Evolutionary conservation across 2,329 filamentous ascomycete species (phyloP), one percentile per base, ranked within the genome.

Genomic region (Sporothrix variecibatus): DNA sequence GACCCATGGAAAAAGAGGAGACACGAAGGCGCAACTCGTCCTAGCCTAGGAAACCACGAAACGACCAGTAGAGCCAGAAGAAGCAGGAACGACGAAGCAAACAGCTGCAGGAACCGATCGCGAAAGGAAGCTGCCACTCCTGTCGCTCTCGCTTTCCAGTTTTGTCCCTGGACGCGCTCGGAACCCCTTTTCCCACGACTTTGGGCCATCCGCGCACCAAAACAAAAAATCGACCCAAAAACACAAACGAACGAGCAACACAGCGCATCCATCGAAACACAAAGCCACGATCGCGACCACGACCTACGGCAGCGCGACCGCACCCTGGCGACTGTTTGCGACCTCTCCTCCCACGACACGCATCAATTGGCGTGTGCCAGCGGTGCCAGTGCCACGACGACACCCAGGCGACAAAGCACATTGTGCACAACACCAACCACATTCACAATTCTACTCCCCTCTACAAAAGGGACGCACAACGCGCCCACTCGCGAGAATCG

Each of bases 1-100:
- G 34, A 71, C 68, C 68, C 49, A 60, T 15, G n/a, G 23, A 53
- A 60, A 71, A 56, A 60, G 51, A 51, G 49, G 51, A 71, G 68
- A 58, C 46, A n/a, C 43, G 43, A 53, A 56, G 26, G 46, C 67
- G 67, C 67, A 68, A 49, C 26, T 51, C 65, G 43, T 56, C 9
- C 49, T 26, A 38, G 31, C 26, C 65, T 51, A 34, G 58, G 62
- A 46, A 67, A 46, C 62, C 62, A 68, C 65, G 65, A 23, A 51
- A 43, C 40, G 62, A 23, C 40, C 31, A 69, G 28, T 7, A 56
- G 17, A 23, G 49, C 46, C 67, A 53, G 38, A 70, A 70, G 49
- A 56, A 53, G 46, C 31, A 53, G 46, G 67, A 53, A 53, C 67
- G 67, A 70, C 67, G 9, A 56, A 3, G 34, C 23, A 62, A 65